phyloP scores from a whole-genome alignment of 2,329 filamentous ascomycete species.

The Nakataea oryzae region DNA sequence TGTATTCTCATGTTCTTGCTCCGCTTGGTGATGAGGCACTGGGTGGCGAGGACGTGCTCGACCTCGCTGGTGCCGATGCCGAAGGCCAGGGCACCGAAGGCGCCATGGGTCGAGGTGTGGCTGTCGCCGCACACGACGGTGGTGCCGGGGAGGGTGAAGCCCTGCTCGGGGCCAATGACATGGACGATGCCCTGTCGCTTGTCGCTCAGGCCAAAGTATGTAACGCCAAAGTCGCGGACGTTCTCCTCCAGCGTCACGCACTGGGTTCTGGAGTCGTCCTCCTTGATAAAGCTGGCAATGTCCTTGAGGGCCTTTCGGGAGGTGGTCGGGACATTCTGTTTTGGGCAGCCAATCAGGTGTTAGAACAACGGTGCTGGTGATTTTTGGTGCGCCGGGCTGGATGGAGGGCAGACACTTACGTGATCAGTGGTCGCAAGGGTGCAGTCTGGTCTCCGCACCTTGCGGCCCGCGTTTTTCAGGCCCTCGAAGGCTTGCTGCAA shows the following conservation, averaged over 20 bases:
- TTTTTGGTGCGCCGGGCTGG: no score
- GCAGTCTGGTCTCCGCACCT: slow-evolving; percentile 89
- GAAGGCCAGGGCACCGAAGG: slow-evolving; percentile 88
- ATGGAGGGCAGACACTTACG: slow-evolving; percentile 42
- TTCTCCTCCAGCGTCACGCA: slow-evolving; percentile 96
- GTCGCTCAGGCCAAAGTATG: slow-evolving; percentile 93
- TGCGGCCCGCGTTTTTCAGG: slow-evolving; percentile 75
- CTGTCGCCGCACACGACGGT: slow-evolving; percentile 97
- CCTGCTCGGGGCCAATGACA: slow-evolving; percentile 96
- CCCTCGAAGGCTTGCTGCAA: slow-evolving; percentile 93
- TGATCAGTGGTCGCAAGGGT: slow-evolving; percentile 95
- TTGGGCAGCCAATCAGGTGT: slow-evolving; percentile 8
- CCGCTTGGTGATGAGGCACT: slow-evolving; percentile 86
- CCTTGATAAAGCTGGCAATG: slow-evolving; percentile 86
- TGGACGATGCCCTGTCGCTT: slow-evolving; percentile 98
- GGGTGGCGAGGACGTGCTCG: slow-evolving; percentile 94
- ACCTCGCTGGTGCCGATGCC: slow-evolving; percentile 98
- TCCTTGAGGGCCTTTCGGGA: slow-evolving; percentile 90
- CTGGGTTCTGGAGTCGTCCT: slow-evolving; percentile 87
- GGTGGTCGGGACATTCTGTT: slow-evolving; percentile 82
- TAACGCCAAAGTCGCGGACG: slow-evolving; percentile 90
- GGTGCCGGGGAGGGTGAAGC: slow-evolving; percentile 93
- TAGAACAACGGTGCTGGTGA: no score
- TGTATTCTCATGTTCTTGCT: slow-evolving; percentile 99
- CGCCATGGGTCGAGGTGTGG: slow-evolving; percentile 95